Base-by-base conservation (phyloP, 129 eudicot genomes). In the Flaveria bidentis region DNA sequence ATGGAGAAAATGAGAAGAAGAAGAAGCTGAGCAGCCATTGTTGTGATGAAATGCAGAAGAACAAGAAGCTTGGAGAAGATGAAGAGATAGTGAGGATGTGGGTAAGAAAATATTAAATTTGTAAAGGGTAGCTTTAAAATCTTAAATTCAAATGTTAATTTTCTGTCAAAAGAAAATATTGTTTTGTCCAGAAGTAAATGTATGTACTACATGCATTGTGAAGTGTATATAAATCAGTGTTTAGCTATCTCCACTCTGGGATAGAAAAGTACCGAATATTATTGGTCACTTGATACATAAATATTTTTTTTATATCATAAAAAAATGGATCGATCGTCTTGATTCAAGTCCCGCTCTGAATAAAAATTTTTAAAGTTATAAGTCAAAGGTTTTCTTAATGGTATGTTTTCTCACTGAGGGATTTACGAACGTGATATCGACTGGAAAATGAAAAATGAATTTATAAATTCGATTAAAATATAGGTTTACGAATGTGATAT, bases 11-110 rank as follows among this genome's bases (percentile, higher is more conserved):
- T 51, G 60, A 80, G 74, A 17, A 80, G 17, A 53, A 73, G 75
- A 72, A 80, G 51, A 80, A 73, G 69, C 9, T 51, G 69, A 73
- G 36, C 39, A 65, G 79, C 79, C 83, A 80, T 80, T 80, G 69
- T 12, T 80, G 78, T 62, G 67, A 23, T 39, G 78, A 63, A 17
- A 50, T 49, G 78, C 47, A 3, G 61, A 78, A 36, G 67, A 71
- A 25, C 73, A 42, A 80, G 83, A 73, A 73, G 69, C 1, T 80
- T 72, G 74, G 79, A 73, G 79, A 73, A 73, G 79, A 72, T 42
- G 72, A 41, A 55, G 55, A 66, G 78, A 25, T 11, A 36, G 72
- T 57, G 52, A 14, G 68, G 16, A 41, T 3, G 58, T 4, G 75
- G 3, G 7, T 36, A n/a, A n/a, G n/a, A n/a, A n/a, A n/a, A n/a